Conservation (phyloP, 116 monocot genomes). For the Posidonia oceanica region DNA sequence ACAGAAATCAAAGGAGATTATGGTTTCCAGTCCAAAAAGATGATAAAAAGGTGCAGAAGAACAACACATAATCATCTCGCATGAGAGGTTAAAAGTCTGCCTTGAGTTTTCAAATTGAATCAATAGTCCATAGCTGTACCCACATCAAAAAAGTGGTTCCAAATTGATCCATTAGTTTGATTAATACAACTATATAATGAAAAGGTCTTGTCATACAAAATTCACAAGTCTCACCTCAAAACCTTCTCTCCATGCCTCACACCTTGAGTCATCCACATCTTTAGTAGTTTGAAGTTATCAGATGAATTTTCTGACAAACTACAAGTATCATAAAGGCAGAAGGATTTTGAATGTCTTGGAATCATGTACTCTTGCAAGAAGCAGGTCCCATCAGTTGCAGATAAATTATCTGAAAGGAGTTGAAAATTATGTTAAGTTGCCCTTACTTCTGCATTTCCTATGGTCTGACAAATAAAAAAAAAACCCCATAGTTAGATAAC, state of each 20-base stretch:
- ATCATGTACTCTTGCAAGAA: conserved; percentile 59
- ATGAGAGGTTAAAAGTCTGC: background rate
- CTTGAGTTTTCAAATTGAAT: background rate
- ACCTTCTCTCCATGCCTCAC: conserved; percentile 37
- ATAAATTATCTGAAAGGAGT: conserved; percentile 4
- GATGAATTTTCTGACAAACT: conserved; percentile 18
- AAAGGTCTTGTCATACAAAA: background rate
- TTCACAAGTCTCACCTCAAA: conserved; percentile 22
- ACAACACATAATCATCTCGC: background rate
- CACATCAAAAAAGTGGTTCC: too few relatives aligned
- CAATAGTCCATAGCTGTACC: background rate
- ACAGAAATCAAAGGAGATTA: background rate
- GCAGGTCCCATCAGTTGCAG: conserved; percentile 14
- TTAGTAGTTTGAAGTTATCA: conserved; percentile 36
- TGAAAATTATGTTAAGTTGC: background rate
- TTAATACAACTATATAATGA: too few relatives aligned
- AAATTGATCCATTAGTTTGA: too few relatives aligned
- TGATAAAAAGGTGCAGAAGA: background rate
- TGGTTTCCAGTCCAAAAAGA: too few relatives aligned
- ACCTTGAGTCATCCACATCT: conserved; percentile 50
- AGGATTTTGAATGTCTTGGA: conserved; percentile 36
- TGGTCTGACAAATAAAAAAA: background rate
- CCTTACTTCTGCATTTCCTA: background rate
- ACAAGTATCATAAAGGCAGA: conserved; percentile 51
- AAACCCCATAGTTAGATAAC: too few relatives aligned